Evolutionary conservation across 2,329 filamentous ascomycete genomes (phyloP).

Genomic region (Trichophyton rubrum): DNA sequence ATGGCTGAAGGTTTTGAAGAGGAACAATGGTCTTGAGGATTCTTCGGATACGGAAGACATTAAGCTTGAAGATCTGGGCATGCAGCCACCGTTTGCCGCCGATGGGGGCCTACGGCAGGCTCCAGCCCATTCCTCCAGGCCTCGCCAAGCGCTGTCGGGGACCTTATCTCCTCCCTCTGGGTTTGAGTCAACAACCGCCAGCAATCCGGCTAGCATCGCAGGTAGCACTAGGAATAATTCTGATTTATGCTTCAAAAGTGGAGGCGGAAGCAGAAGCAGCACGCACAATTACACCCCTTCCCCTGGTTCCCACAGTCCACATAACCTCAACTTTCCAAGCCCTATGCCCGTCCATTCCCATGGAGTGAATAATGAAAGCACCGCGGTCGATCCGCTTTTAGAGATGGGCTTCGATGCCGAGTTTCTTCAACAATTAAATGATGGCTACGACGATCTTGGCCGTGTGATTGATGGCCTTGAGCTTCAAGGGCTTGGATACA

Average conservation of each 20-base stretch:
- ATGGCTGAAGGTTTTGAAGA: conserved; percentile 36
- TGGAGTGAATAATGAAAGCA: conserved; percentile 11
- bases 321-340: conserved; percentile 16
- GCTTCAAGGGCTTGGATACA: conserved; percentile 10
- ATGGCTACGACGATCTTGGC: conserved; percentile 24
- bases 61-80: conserved; percentile 27
- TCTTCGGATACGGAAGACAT: conserved; percentile 23
- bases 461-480: conserved; percentile 21
- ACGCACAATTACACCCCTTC: conserved; percentile 15
- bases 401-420: conserved; percentile 30
- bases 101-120: conserved; percentile 25
- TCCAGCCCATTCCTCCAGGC: conserved; percentile 22
- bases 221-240: conserved; percentile 22
- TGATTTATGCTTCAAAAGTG: conserved; percentile 15
- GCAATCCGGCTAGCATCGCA: conserved; percentile 19
- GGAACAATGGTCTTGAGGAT: conserved; percentile 28
- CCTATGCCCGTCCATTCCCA: conserved; percentile 18
- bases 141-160: conserved; percentile 16
- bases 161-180: conserved; percentile 18
- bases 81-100: conserved; percentile 33
- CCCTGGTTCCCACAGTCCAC: conserved; percentile 13
- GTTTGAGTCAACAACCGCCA: conserved; percentile 25
- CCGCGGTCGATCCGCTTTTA: conserved; percentile 22
- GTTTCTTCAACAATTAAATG: conserved; percentile 26
- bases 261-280: not conserved